phyloP scores from a whole-genome alignment of 176 grass and related monocot genomes.

The Neostapfia colusana region DNA sequence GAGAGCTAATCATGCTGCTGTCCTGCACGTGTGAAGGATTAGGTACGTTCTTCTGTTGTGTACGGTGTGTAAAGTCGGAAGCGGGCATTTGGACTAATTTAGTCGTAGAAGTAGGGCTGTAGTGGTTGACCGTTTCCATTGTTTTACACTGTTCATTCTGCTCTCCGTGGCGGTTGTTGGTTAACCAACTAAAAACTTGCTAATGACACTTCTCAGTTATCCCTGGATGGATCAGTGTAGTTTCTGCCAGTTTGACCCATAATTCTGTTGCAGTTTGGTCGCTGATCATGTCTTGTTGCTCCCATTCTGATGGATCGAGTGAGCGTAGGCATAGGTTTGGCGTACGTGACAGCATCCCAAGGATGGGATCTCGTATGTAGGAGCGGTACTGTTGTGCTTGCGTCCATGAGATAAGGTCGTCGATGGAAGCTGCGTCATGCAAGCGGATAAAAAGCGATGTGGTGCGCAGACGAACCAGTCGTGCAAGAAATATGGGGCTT shows the following conservation, averaged over 20 bases:
- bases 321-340: no score
- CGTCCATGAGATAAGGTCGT: not conserved
- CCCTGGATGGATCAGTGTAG: no score
- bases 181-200: conserved; percentile 11
- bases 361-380: not conserved
- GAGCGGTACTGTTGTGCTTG: not conserved
- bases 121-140: not conserved
- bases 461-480: not conserved
- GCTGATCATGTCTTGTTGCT: not conserved
- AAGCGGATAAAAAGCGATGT: not conserved
- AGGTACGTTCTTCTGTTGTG: conserved; percentile 3
- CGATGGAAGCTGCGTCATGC: not conserved
- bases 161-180: conserved; percentile 6
- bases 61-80: not conserved
- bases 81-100: conserved; percentile 16
- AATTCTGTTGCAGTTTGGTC: no score
- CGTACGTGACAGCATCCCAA: no score
- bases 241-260: no score
- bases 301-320: not conserved
- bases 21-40: conserved; percentile 27
- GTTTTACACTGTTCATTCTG: conserved; percentile 11
- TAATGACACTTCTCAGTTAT: not conserved
- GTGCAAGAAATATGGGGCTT: not conserved
- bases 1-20: conserved; percentile 2
- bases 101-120: conserved; percentile 25